phyloP scores from a whole-genome alignment of 2,329 filamentous ascomycete species.

The Penicillium hordei region DNA sequence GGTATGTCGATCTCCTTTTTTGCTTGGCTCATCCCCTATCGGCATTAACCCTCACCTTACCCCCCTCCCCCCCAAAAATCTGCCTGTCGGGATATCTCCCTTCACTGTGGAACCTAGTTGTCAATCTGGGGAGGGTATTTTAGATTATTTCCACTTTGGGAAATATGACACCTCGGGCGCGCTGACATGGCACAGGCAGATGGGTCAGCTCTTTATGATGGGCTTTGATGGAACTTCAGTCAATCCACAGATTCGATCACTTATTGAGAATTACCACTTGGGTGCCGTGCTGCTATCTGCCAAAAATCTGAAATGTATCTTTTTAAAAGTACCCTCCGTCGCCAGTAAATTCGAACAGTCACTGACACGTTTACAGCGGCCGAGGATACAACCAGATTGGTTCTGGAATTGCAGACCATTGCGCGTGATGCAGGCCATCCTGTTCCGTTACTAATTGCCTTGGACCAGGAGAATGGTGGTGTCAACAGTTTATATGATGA shows the following conservation, averaged over 20 bases:
- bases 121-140: conserved; percentile 49
- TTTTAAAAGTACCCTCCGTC: background rate
- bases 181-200: conserved; percentile 52
- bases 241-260: conserved; percentile 60
- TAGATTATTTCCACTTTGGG: conserved; percentile 65
- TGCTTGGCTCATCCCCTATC: conserved; percentile 2
- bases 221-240: conserved; percentile 66
- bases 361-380: conserved; percentile 61
- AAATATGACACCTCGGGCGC: conserved; percentile 43
- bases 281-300: conserved; percentile 74
- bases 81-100: conserved; percentile 2
- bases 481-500: conserved; percentile 97
- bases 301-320: conserved; percentile 68
- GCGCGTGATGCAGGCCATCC: conserved; percentile 88
- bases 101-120: conserved; percentile 19
- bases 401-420: conserved; percentile 89
- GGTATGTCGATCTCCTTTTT: conserved; percentile 33
- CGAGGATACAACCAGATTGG: conserved; percentile 81
- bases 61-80: background rate
- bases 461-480: conserved; percentile 97
- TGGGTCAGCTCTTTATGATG: conserved; percentile 65
- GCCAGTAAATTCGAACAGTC: background rate
- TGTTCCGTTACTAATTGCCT: conserved; percentile 81
- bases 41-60: background rate
- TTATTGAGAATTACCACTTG: conserved; percentile 70